These are phyloP conservation scores for Ampelomyces quisqualis DNA, from an alignment of 2,329 filamentous ascomycete genomes.

Conservation along the genomic window DNA sequence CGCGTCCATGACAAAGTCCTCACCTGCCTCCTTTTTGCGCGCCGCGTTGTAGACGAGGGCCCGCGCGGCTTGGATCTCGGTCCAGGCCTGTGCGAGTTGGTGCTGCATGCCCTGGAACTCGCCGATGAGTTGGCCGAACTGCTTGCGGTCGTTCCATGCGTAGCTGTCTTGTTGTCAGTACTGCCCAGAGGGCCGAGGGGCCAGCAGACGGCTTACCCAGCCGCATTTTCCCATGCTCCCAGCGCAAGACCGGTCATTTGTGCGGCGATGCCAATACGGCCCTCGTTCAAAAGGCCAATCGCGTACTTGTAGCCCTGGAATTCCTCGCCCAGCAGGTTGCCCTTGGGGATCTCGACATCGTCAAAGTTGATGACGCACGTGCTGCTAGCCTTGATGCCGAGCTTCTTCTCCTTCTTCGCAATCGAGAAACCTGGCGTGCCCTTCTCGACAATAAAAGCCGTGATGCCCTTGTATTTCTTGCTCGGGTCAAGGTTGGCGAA, in stretches of 20 bases:
- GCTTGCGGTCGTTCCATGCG: slow-evolving; percentile 97
- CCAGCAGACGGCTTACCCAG: slow-evolving; percentile 64
- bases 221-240: slow-evolving; percentile 93
- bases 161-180: too few relatives aligned
- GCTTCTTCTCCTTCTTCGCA: slow-evolving; percentile 99
- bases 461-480: slow-evolving; percentile 96
- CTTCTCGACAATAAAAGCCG: slow-evolving; percentile 93
- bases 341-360: slow-evolving; percentile 85
- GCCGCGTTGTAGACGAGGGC: slow-evolving; percentile 94
- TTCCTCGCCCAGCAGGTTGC: slow-evolving; percentile 82
- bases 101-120: slow-evolving; percentile 99
- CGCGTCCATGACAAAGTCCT: slow-evolving; percentile 92
- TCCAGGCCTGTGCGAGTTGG: slow-evolving; percentile 94
- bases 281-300: slow-evolving; percentile 91
- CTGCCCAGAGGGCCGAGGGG: too few relatives aligned
- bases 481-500: slow-evolving; percentile 92
- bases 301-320: slow-evolving; percentile 98
- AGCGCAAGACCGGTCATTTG: slow-evolving; percentile 98
- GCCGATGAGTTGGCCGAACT: slow-evolving; percentile 90
- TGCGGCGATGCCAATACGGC: slow-evolving; percentile 93
- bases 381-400: slow-evolving; percentile 92
- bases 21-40: slow-evolving; percentile 95
- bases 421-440: slow-evolving; percentile 85
- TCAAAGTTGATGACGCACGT: slow-evolving; percentile 98
- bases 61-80: slow-evolving; percentile 86